Conservation (phyloP, 2,329 filamentous ascomycete species). For the Cladosporium oxysporum region DNA sequence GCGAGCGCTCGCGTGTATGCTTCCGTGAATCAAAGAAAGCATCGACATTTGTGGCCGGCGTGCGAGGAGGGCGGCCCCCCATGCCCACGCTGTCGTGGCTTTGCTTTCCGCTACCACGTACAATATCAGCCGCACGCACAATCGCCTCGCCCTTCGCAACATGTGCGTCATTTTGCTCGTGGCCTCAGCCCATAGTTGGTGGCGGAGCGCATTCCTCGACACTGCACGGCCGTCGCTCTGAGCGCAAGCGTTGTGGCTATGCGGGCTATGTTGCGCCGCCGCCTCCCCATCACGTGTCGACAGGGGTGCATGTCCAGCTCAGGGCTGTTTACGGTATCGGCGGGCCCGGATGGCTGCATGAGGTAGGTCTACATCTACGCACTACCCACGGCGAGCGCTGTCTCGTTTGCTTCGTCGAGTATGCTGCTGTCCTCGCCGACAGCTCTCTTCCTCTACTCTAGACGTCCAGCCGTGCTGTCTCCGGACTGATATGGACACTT, state of each 20-base stretch:
- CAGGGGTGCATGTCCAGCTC: conserved; percentile 18
- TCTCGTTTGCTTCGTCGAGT: conserved; percentile 8
- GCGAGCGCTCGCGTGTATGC: conserved; percentile 4
- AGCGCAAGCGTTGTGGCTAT: conserved; percentile 19
- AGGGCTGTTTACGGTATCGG: conserved; percentile 18
- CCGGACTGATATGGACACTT: conserved; percentile 19
- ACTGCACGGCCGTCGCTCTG: background rate
- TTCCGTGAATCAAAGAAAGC: conserved; percentile 14
- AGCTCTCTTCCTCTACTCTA: background rate
- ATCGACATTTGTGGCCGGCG: background rate
- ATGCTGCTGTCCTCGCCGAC: conserved; percentile 16
- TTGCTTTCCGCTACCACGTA: background rate
- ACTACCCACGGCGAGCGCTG: background rate
- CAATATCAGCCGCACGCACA: conserved; percentile 13
- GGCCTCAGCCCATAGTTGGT: conserved; percentile 5
- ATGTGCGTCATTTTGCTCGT: conserved; percentile 5
- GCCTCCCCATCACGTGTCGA: conserved; percentile 17
- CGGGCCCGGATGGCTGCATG: conserved; percentile 20
- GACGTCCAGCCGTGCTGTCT: background rate
- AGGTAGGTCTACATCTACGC: conserved; percentile 11
- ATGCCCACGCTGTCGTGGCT: background rate
- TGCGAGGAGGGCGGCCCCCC: background rate
- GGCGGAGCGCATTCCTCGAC: conserved; percentile 19
- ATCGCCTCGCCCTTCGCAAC: conserved; percentile 6
- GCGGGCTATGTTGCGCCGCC: conserved; percentile 13